A percentile compares a stretch with the other conserved stretches of the same genome.
Evolutionary conservation across 768 basidiomycete species (phyloP).

Genomic region (Tulasnella sp.): DNA sequence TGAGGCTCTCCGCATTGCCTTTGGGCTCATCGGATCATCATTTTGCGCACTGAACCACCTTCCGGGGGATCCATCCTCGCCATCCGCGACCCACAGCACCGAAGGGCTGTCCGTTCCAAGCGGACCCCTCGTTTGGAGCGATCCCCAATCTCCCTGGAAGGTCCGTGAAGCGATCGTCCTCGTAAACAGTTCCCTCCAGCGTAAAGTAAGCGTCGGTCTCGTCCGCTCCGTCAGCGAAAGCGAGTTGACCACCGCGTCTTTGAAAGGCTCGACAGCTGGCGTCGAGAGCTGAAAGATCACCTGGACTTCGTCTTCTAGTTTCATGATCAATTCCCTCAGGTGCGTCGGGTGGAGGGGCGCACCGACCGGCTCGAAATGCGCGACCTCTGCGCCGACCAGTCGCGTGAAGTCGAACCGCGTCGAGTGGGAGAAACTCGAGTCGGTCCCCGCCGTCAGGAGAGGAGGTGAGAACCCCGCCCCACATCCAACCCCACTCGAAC

Average conservation of each 20-base stretch:
- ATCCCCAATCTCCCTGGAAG: background rate
- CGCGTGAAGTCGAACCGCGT: background rate
- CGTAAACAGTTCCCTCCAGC: background rate
- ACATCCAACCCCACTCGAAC: background rate
- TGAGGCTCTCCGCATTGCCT: background rate
- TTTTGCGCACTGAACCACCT: background rate
- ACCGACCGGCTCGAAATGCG: background rate
- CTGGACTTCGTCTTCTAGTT: background rate
- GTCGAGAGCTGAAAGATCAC: background rate
- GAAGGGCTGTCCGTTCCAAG: background rate
- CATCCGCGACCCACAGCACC: background rate
- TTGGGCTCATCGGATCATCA: background rate
- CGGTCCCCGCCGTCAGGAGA: background rate
- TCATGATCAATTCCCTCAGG: background rate
- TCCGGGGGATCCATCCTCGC: background rate
- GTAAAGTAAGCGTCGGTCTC: background rate
- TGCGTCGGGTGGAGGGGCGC: background rate
- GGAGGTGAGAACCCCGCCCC: background rate
- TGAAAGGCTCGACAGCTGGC: background rate
- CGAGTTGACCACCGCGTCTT: background rate
- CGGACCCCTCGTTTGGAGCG: background rate
- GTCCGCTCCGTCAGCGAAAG: background rate
- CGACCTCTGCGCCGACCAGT: background rate
- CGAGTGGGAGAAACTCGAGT: background rate
- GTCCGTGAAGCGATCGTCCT: background rate